Base-by-base conservation (phyloP, 495 filamentous ascomycete species). In the Xylaria intraflava region DNA sequence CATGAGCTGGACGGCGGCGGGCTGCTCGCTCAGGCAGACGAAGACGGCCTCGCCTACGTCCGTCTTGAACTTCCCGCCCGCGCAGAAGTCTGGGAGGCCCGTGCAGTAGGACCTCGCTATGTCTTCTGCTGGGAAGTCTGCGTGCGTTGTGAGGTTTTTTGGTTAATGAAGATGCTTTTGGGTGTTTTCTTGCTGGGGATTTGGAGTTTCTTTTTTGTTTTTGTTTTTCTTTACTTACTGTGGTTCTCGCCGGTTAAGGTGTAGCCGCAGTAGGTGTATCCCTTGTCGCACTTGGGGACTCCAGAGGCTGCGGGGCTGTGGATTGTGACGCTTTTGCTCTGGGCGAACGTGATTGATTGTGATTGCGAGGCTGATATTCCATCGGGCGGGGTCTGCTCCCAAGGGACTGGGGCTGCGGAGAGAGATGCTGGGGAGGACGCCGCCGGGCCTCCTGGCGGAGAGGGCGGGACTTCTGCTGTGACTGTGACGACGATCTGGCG, bases 221-320 rank as follows among this genome's bases (percentile, higher is more conserved):
- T n/a, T n/a, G n/a, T n/a, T n/a, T n/a, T n/a, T n/a, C n/a, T n/a
- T n/a, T n/a, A 53, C 61, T 4, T 52, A 73, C 72, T 71, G 22
- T 74, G 70, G 12, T 67, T 65, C 29, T 65, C 64, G 1, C 65
- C 58, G 10, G 58, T 61, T 2, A 74, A 62, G 59, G 72, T 73
- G 52, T 73, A 74, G 0, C 72, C 72, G 53, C 72, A 74, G 50
- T 74, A 74, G 3, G 72, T 74, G 39, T 69, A 74, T 1, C 72
- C 72, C 41, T 68, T 66, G 24, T 70, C 70, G 39, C 71, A 74
- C 1, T 69, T 66, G 6, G 70, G 58, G 8, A 55, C 52, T n/a
- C 16, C 60, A 12, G 42, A 7, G 14, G 39, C n/a, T 33, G 26
- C 49, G 29, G 19, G 38, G 35, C 22, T 9, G 19, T 16, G 29